A percentile compares a stretch with the other conserved stretches of the same genome.
Evolutionary conservation across 306 rosid genomes (phyloP).

Genomic region (Rosa persica): DNA sequence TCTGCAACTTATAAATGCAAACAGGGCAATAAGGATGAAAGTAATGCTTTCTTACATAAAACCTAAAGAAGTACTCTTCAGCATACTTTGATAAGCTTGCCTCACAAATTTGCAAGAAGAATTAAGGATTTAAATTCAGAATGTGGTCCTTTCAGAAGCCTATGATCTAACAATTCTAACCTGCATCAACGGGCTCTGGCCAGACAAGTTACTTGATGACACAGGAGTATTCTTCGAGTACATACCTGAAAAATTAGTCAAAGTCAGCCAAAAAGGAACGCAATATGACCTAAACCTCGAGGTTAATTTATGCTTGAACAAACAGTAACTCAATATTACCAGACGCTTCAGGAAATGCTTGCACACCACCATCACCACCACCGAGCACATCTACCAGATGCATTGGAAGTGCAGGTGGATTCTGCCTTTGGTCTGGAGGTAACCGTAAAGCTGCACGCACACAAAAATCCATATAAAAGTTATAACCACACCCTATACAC

Average conservation of each 20-base stretch:
- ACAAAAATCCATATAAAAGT: slow-evolving; percentile 22
- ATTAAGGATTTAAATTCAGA: slow-evolving; percentile 9
- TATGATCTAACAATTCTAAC: slow-evolving; percentile 33
- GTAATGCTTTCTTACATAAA: background rate
- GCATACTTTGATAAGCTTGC: background rate
- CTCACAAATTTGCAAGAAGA: slow-evolving; percentile 6
- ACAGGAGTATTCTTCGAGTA: slow-evolving; percentile 61
- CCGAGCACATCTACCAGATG: slow-evolving; percentile 77
- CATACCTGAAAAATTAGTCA: slow-evolving; percentile 46
- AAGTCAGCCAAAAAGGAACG: slow-evolving; percentile 13
- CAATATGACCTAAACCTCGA: slow-evolving; percentile 19
- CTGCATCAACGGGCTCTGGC: slow-evolving; percentile 69
- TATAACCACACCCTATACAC: slow-evolving; percentile 7
- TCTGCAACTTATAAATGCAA: slow-evolving; percentile 6
- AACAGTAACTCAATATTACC: slow-evolving; percentile 39
- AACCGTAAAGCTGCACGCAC: slow-evolving; percentile 59
- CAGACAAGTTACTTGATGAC: slow-evolving; percentile 59
- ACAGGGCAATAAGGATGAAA: background rate
- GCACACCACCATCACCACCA: slow-evolving; percentile 52
- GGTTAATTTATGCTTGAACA: slow-evolving; percentile 20
- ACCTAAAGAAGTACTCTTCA: background rate
- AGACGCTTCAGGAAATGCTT: slow-evolving; percentile 58
- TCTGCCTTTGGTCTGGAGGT: slow-evolving; percentile 77
- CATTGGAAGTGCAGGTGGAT: slow-evolving; percentile 70
- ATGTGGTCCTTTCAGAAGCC: slow-evolving; percentile 22